Evolutionary conservation across 176 grass and related monocot species (phyloP), one percentile per base, ranked within the genome.

Genomic region (Paspalum notatum): DNA sequence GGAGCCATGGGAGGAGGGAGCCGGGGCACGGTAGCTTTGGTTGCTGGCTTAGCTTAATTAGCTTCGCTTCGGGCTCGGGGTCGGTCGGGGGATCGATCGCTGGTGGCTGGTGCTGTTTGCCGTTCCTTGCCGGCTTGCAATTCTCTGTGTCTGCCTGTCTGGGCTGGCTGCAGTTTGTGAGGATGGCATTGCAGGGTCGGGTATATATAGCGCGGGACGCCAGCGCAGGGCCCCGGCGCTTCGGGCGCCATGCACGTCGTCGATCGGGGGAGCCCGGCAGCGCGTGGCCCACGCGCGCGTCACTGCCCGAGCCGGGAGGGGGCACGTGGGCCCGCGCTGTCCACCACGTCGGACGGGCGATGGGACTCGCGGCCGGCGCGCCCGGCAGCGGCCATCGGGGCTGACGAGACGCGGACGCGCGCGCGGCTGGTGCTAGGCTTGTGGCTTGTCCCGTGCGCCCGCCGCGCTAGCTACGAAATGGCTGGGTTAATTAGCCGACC

Each of bases 191-290:
- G 75, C 64, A 2, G 21, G 52, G 55, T 10, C 6, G 1, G 42
- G 41, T 91, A 80, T 93, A 72, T 89, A 94, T 92, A 89, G 88
- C 62, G 55, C 71, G 50, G 0, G 2, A 40, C 32, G 15, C 27
- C 2, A 5, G 14, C 10, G 10, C 24, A 40, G 62, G 15, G 62
- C 32, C 14, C 17, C 20, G 7, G 12, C 43, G 45, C 22, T 22
- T 12, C 58, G 41, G 48, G 8, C 61, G 75, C 76, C 85, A 92
- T 98, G 95, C 95, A 98, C 84, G 93, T 90, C 88, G 39, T 0
- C 17, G 20, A 15, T 10, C 27, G 46, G 22, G 14, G 15, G 26
- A 44, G 62, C 54, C 75, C 76, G 84, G 44, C 87, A 94, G 42
- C 15, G 80, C 49, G 76, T 85, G 92, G 82, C 92, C 95, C 87